A percentile compares a stretch with the other conserved stretches of the same genome.
These are phyloP conservation scores for Penicillium chermesinum DNA, from an alignment of 495 filamentous ascomycete genomes.

Conservation along the genomic window DNA sequence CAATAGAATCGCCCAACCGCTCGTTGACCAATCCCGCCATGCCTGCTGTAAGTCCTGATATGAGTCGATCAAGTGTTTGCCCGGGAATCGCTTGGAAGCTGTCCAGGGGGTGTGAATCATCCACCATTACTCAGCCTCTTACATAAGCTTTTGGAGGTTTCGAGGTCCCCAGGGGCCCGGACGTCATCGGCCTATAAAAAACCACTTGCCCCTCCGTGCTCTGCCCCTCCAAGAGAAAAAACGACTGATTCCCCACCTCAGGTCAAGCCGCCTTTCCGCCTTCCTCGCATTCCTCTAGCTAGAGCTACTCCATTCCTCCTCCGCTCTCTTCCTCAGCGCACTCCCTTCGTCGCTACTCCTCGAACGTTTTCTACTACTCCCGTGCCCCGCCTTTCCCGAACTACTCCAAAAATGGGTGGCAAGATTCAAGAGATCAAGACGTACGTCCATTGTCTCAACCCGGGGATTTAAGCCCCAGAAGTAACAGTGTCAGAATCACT, in stretches of 20 bases:
- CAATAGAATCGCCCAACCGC: slow-evolving; percentile 1
- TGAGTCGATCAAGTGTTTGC: background rate
- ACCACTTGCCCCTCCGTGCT: slow-evolving; percentile 23
- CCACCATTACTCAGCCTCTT: slow-evolving; percentile 20
- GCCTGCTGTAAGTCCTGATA: slow-evolving; percentile 13
- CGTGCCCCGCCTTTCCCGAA: slow-evolving; percentile 38
- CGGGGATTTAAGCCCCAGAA: background rate
- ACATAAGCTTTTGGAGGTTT: slow-evolving; percentile 19
- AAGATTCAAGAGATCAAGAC: slow-evolving; percentile 28
- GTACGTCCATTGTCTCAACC: slow-evolving; percentile 22
- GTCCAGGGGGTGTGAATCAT: background rate
- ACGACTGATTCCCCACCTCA: slow-evolving; percentile 14
- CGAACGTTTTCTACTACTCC: slow-evolving; percentile 32
- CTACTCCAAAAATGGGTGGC: slow-evolving; percentile 47
- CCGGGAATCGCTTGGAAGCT: background rate
- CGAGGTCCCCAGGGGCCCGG: slow-evolving; percentile 1
- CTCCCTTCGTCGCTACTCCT: slow-evolving; percentile 7
- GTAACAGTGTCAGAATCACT: no score
- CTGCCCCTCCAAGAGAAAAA: slow-evolving; percentile 18
- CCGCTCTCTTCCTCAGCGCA: slow-evolving; percentile 17
- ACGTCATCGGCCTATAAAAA: slow-evolving; percentile 30
- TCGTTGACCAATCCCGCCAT: slow-evolving; percentile 9
- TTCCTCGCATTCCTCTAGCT: slow-evolving; percentile 12
- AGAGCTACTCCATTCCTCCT: slow-evolving; percentile 26
- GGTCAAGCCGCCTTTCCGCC: slow-evolving; percentile 18